phyloP scores from a whole-genome alignment of 2,329 filamentous ascomycete species.

The Monilinia vaccinii-corymbosi region DNA sequence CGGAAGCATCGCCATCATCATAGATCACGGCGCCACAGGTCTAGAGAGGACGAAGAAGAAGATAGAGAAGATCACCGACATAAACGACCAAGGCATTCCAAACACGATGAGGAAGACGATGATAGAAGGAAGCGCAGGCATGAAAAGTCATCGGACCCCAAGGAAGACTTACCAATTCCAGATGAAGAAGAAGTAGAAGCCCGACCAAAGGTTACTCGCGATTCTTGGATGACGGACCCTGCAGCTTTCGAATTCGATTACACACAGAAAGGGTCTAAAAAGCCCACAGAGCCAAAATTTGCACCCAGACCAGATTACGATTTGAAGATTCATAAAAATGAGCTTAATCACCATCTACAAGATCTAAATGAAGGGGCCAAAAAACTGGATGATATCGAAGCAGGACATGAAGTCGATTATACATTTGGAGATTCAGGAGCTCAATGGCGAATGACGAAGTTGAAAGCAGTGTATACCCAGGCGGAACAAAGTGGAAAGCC shows the following conservation, averaged over 20 bases:
- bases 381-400: slow-evolving; percentile 41
- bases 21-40: slow-evolving; percentile 20
- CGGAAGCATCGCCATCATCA: slow-evolving; percentile 31
- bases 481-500: slow-evolving; percentile 64
- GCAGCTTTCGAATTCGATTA: slow-evolving; percentile 79
- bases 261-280: slow-evolving; percentile 50
- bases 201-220: slow-evolving; percentile 43
- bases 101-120: slow-evolving; percentile 30
- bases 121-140: slow-evolving; percentile 28
- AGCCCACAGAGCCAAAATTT: slow-evolving; percentile 37
- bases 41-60: slow-evolving; percentile 23
- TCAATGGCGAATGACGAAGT: slow-evolving; percentile 92
- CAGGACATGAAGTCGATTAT: slow-evolving; percentile 61
- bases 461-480: slow-evolving; percentile 73
- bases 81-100: slow-evolving; percentile 47
- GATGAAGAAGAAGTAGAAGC: slow-evolving; percentile 38
- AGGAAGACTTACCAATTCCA: slow-evolving; percentile 42
- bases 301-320: slow-evolving; percentile 27
- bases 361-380: slow-evolving; percentile 46
- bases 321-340: slow-evolving; percentile 57
- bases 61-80: slow-evolving; percentile 43
- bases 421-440: slow-evolving; percentile 84
- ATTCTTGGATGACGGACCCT: slow-evolving; percentile 92
- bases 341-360: slow-evolving; percentile 66
- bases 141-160: slow-evolving; percentile 38